Evolutionary conservation across 2,329 filamentous ascomycete species (phyloP).

Genomic region (Fusarium kyushuense): DNA sequence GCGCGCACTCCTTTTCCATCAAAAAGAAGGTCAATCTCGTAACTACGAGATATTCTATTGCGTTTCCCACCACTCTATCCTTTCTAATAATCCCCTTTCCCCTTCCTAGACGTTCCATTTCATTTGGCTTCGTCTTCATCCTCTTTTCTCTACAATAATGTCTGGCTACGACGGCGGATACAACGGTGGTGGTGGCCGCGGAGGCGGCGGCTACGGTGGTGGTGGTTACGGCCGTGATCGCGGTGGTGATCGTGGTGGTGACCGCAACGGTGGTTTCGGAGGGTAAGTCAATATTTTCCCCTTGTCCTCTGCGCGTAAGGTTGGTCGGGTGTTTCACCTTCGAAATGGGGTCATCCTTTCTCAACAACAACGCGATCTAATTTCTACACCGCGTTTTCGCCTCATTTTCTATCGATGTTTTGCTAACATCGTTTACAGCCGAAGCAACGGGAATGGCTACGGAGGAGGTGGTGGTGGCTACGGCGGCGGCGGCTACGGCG

Average conservation of each 20-base stretch:
- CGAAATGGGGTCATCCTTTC: constrained; percentile 24
- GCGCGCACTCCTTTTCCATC: constrained; percentile 49
- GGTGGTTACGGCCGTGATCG: constrained; percentile 59
- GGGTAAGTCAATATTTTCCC: constrained; percentile 52
- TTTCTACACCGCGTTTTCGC: constrained; percentile 23
- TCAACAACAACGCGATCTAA: constrained; percentile 13
- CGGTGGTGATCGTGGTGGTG: constrained; percentile 59
- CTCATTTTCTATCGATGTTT: constrained; percentile 19
- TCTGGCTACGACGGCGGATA: constrained; percentile 55
- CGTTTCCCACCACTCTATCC: constrained; percentile 41
- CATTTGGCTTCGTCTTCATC: constrained; percentile 31
- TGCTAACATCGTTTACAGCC: constrained; percentile 59
- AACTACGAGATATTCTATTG: constrained; percentile 34
- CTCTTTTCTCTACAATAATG: constrained; percentile 52
- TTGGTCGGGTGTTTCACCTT: constrained; percentile 28
- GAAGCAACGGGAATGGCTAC: constrained; percentile 59
- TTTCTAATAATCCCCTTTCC: constrained; percentile 21
- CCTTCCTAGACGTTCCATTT: constrained; percentile 30
- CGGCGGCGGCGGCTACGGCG: constrained; percentile 51
- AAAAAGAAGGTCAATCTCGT: constrained; percentile 41
- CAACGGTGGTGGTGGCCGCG: constrained; percentile 50
- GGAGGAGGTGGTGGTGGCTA: constrained; percentile 46
- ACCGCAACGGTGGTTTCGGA: constrained; percentile 54
- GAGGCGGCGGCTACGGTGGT: constrained; percentile 51
- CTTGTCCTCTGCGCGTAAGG: constrained; percentile 23